Evolutionary conservation across 352 stramenopile species (phyloP), one percentile per base, ranked within the genome.

Genomic region (Discostella stelligera): DNA sequence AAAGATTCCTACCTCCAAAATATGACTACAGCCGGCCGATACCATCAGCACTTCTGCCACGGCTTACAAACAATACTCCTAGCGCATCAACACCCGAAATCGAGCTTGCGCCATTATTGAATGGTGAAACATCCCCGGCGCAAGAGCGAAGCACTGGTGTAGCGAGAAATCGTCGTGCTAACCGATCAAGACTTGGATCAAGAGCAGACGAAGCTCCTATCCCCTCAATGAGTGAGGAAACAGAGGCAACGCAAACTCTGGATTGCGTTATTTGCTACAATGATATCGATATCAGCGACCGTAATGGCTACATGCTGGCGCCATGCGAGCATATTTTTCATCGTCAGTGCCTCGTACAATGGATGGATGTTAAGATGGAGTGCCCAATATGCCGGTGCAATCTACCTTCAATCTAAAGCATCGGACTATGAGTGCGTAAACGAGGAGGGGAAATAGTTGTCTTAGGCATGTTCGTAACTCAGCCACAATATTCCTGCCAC

Each of bases 291-390:
- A 68, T 86, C 41, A 74, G 80, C 18, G 84, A 93, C 94, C 60
- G 88, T 91, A 53, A 82, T 90, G 75, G 92, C 80, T 98, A 98
- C 83, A 98, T 98, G 95, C 94, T 98, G 41, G 94, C 95, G 27
- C 96, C 96, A n/a, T 98, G 96, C 73, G 94, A 98, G 69, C 96
- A 98, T 82, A 94, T 98, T 68, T 98, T 98, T 85, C 96, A 98
- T 81, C 90, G 91, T 67, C 89, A 95, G 68, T 98, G 96, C 79
- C 91, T 98, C 60, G 86, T 96, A 74, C 94, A 96, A 78, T 98
- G 96, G 96, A 98, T 98, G 96, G 93, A 98, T 55, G 94, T 98
- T 56, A 98, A 83, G 86, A 98, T 98, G 95, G 95, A 98, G 84
- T 98, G 96, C 85, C 95, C 95, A 62, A 97, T 96, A 66, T 98